Evolutionary conservation across 1,284 basidiomycete genomes (phyloP), one percentile per base, ranked within the genome.

Genomic region (Thecaphora thlaspeos): DNA sequence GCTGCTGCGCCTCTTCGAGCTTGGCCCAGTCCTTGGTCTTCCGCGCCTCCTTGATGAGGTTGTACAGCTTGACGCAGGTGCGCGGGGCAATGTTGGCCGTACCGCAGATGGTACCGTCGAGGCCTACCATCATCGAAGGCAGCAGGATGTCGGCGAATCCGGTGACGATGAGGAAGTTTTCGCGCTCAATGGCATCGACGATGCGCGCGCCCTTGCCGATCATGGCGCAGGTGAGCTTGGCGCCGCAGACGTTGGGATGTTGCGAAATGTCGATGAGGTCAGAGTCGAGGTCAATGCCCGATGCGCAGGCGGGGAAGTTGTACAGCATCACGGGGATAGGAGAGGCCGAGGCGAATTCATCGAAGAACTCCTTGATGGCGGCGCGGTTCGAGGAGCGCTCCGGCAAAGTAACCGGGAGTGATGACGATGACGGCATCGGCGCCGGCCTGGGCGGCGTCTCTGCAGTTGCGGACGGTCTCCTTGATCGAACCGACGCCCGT

Each of bases 201-300:
- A 94, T 87, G 52, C 91, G 84, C 22, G 88, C 89, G 67, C 92
- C 83, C 80, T 94, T 94, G 50, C 91, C 91, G 55, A 94, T 88
- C 62, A 88, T 88, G 39, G 89, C 90, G 73, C 91, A 93, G 26
- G 88, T 90, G 40, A 92, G 82, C 80, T 79, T 94, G 56, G 91
- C 87, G 28, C 91, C 91, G 71, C 84, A 86, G 70, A 91, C 90
- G 80, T 92, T 91, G 12, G 88, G 88, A 75, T 93, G 90, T 22
- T 77, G 78, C 2, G 89, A 89, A 46, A 94, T 84, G 66, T 90
- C 87, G 18, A 83, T 83, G 70, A 94, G 79, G 77, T 92, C 89
- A 12, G 89, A 90, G 77, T 89, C 87, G 50, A 94, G 84, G 76
- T 95, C 89, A 64, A 90, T 84, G 11, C 91, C 90, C 0, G 89